Evolutionary conservation across 1,284 basidiomycete genomes (phyloP), one percentile per base, ranked within the genome.

Genomic region (Filobasidium uniguttulatum): DNA sequence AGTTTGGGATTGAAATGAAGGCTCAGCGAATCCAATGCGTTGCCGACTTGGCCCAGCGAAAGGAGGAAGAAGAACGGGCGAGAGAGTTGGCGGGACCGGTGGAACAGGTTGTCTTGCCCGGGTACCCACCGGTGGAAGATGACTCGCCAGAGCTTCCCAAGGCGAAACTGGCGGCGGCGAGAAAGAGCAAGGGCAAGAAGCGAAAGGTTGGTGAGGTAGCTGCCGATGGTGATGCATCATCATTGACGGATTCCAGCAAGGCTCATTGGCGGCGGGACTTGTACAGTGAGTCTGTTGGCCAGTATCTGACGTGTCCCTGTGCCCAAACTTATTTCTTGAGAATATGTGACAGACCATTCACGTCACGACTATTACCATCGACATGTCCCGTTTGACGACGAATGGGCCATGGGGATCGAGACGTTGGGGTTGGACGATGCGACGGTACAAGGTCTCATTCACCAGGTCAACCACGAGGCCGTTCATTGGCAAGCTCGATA

Each of bases 1-100:
- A 49, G 7, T 55, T 50, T 44, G 54, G 54, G 9, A 34, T 34
- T 20, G 49, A 51, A 31, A 55, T 55, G 54, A 28, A 44, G n/a
- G 50, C 37, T 12, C 33, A 44, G n/a, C 46, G 54, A 9, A 44
- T 52, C 9, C 44, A 54, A 35, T 54, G 45, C 29, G 28, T 51
- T n/a, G 46, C 23, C 17, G 48, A 44, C 35, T 25, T 51, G 35
- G 53, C 49, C 30, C 34, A 31, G 35, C 53, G 45, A 34, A 50
- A 47, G 36, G 44, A 47, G 26, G 48, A 49, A 30, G 48, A 40
- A 22, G 48, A 44, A 14, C 44, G 31, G 17, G 44, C 34, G 12
- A 35, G 31, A 33, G 31, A 33, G n/a, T 33, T 33, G 31, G n/a
- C 10, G 10, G n/a, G n/a, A n/a, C n/a, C n/a, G n/a, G n/a, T n/a